Evolutionary conservation across 1,284 basidiomycete genomes (phyloP), one percentile per base, ranked within the genome.

Genomic region (Cryptococcus jaspeensis): DNA sequence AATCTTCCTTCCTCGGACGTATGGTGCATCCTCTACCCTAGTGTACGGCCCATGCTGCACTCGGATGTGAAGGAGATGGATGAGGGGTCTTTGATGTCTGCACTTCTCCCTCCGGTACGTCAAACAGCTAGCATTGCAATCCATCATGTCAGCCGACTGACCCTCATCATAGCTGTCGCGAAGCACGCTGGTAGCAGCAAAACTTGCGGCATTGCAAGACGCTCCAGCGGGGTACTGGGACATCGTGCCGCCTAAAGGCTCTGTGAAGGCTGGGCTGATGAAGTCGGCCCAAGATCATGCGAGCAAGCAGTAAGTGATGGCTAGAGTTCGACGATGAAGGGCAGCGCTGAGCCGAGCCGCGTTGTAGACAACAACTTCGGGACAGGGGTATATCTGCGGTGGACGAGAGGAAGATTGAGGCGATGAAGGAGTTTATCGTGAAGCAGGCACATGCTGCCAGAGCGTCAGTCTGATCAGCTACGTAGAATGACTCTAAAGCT

Each of bases 11-110:
- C 81, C 1, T 90, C 90, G 43, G 96, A 99, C 69, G 86, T 91
- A 11, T 99, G 96, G 96, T 95, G 93, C 67, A 91, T 97, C 43
- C 76, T 98, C 2, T 99, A 99, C 68, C 94, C 95, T 0, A 89
- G 88, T 0, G 76, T 99, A 39, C 84, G 91, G 39, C 87, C 92
- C 59, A 85, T 94, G 55, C 80, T 99, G 42, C 87, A 87, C 45
- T 89, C 87, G 1, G 96, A 99, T 66, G 80, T 98, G n/a, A 83
- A 81, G 7, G 81, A 83, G 1, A 84, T 98, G 42, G 84, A 88
- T 49, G 90, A 90, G 61, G 81, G 83, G 53, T 86, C 84, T 41
- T 73, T 99, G 28, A 77, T 97, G 23, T 81, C 83, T 39, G 84
- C 87, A 4, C 81, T 94, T 73, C 88, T 89, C 62, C 79, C 85